Base-by-base conservation (phyloP, 1,284 basidiomycete species). In the Cutaneotrichosporon sp. region DNA sequence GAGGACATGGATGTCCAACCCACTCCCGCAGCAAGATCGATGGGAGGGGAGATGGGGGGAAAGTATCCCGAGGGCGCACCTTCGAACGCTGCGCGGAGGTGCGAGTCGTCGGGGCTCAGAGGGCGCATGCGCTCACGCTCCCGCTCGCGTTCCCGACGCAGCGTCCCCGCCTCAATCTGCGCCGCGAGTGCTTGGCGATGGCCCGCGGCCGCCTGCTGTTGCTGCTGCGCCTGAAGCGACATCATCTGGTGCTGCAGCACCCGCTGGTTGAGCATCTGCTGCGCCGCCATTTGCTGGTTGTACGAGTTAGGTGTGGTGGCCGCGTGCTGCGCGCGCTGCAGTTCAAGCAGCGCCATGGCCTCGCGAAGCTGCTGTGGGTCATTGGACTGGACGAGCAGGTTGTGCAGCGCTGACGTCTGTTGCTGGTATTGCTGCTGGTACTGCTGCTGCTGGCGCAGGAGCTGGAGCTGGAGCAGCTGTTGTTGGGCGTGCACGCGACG, bases 1-100 rank as follows among this genome's bases (percentile, higher is more conserved):
- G 34, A 23, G 34, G 35, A 15, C 35, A 33, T 37, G n/a, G 49
- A 53, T 33, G 58, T 51, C 58, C 58, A 56, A 4, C 58, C 55
- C 12, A 55, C 58, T 3, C 52, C 58, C 3, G 55, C 49, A 7
- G 58, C 54, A 10, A 55, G 54, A 36, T 57, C 55, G 17, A 60
- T 43, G 4, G 52, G 51, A 1, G 58, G 52, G 21, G 52, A 54
- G 34, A 56, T 49, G 22, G 52, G 43, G 4, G 58, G 49, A 23
- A 54, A 54, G 38, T 54, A 54, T 23, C 49, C 54, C 10, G 50
- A 43, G 9, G 60, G 51, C 10, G 59, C 63, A 46, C 55, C 52
- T 49, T 67, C 68, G 40, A 67, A 67, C 13, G 64, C 54, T 1
- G 67, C 61, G 41, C 66, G 56, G 30, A 65, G 23, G 4, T 63